These are phyloP conservation scores for Phytopythium chamaehyphon DNA, from an alignment of 352 stramenopile species.

Conservation along the genomic window DNA sequence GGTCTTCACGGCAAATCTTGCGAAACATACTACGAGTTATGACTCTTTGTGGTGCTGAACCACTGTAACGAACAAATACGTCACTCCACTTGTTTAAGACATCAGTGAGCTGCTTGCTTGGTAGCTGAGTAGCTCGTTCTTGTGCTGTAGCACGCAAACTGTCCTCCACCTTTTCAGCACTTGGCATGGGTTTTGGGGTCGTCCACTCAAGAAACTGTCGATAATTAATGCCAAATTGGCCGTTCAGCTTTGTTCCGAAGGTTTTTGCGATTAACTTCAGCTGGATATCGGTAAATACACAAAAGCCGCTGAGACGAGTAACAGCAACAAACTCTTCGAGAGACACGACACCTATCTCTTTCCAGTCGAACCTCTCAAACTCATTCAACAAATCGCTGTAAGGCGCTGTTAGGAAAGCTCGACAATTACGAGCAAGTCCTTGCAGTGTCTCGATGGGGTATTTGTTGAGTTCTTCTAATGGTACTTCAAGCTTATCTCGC, in stretches of 20 bases:
- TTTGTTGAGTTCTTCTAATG: conserved; percentile 22
- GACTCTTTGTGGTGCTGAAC: conserved; percentile 13
- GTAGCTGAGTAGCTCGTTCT: conserved; percentile 21
- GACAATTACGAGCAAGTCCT: conserved; percentile 43
- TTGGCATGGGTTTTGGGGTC: conserved; percentile 25
- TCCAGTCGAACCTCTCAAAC: conserved; percentile 73
- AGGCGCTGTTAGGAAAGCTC: conserved; percentile 34
- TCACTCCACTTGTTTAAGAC: conserved; percentile 36
- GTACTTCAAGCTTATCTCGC: neutral
- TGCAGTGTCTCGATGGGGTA: conserved; percentile 45
- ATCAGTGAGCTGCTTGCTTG: conserved; percentile 29
- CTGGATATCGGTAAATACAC: conserved; percentile 34
- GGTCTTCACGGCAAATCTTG: conserved; percentile 21
- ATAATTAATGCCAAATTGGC: conserved; percentile 59
- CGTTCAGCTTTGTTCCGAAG: conserved; percentile 46
- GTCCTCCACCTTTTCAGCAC: conserved; percentile 39
- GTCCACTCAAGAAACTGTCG: conserved; percentile 68
- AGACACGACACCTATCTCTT: conserved; percentile 34
- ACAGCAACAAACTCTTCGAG: conserved; percentile 46
- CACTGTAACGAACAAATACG: conserved; percentile 23
- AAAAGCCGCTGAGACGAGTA: conserved; percentile 32
- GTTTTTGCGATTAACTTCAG: conserved; percentile 42
- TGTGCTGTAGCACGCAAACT: conserved; percentile 46
- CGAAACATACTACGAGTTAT: conserved; percentile 40
- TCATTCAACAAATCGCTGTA: conserved; percentile 29